A percentile compares a stretch with the other conserved stretches of the same genome.
Conservation (phyloP, 2,329 filamentous ascomycete species). For the Botrytis pseudocinerea region DNA sequence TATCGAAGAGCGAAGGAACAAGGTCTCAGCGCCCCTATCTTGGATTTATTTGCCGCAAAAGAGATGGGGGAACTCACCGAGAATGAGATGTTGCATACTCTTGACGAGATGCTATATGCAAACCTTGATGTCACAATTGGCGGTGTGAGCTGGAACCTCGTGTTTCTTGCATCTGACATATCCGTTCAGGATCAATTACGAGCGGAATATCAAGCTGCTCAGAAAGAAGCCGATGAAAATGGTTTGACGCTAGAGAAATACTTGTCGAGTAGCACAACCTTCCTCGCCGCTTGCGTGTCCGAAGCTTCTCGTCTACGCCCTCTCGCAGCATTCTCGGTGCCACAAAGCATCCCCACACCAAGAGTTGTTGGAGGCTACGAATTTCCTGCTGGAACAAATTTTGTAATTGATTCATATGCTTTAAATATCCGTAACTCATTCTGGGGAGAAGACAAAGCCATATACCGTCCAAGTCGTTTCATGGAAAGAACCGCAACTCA, state of each 20-base stretch:
- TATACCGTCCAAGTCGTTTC: slow-evolving; percentile 43
- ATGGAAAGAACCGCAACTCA: slow-evolving; percentile 28
- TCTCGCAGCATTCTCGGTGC: slow-evolving; percentile 43
- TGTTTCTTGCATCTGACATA: slow-evolving; percentile 45
- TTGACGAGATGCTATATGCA: slow-evolving; percentile 50
- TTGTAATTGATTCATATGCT: slow-evolving; percentile 47
- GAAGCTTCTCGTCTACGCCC: slow-evolving; percentile 41
- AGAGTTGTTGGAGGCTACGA: slow-evolving; percentile 42
- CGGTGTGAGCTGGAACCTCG: slow-evolving; percentile 46
- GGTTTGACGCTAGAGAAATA: slow-evolving; percentile 32
- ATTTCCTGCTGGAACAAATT: slow-evolving; percentile 44
- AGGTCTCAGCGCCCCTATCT: slow-evolving; percentile 1
- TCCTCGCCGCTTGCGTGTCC: slow-evolving; percentile 42
- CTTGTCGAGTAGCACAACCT: slow-evolving; percentile 33
- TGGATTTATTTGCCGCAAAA: slow-evolving; percentile 31
- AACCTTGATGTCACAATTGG: slow-evolving; percentile 51
- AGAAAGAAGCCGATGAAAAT: slow-evolving; percentile 6
- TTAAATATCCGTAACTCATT: slow-evolving; percentile 45
- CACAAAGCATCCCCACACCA: slow-evolving; percentile 44
- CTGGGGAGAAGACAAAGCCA: slow-evolving; percentile 44
- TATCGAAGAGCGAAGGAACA: slow-evolving; percentile 25
- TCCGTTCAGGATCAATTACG: slow-evolving; percentile 35
- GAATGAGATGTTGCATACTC: slow-evolving; percentile 45
- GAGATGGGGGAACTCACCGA: slow-evolving; percentile 32
- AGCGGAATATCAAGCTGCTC: slow-evolving; percentile 2